A percentile compares a stretch with the other conserved stretches of the same genome.
phyloP scores from a whole-genome alignment of 202 grass and related monocot genomes.

The Tripidium arundinaceum region DNA sequence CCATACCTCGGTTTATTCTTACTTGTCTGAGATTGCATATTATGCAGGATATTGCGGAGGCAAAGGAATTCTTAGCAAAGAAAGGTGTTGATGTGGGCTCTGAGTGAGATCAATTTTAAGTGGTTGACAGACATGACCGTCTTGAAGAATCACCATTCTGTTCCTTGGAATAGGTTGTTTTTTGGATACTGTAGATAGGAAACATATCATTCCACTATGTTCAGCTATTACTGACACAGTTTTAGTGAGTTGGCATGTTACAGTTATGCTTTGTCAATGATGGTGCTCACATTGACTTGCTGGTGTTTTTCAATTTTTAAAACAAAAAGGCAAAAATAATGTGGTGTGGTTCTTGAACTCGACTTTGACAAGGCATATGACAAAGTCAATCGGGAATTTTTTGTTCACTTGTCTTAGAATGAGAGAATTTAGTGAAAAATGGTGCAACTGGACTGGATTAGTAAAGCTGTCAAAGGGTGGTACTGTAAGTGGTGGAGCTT shows the following conservation, averaged over 20 bases:
- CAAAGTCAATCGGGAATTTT: too few species aligned
- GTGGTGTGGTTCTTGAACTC: too few species aligned
- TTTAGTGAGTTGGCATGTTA: slow-evolving; percentile 12
- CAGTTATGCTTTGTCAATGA: background rate
- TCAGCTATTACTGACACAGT: slow-evolving; percentile 11
- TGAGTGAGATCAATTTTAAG: slow-evolving; percentile 35
- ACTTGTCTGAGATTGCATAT: background rate
- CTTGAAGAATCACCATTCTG: background rate
- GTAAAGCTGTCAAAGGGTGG: background rate
- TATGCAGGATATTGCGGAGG: slow-evolving; percentile 69
- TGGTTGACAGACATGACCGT: background rate
- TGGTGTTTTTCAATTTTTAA: background rate
- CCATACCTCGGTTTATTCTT: background rate
- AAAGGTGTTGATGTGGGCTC: slow-evolving; percentile 62
- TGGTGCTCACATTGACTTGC: background rate
- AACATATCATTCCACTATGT: background rate
- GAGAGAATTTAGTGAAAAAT: background rate
- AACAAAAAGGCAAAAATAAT: too few species aligned
- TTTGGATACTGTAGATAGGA: slow-evolving; percentile 5
- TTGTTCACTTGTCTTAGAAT: background rate
- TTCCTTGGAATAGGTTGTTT: slow-evolving; percentile 16
- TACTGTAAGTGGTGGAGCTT: background rate
- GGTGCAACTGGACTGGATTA: background rate
- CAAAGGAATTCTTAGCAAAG: slow-evolving; percentile 66
- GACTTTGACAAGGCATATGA: too few species aligned